A percentile compares a stretch with the other conserved stretches of the same genome.
Evolutionary conservation across 208 protist species (phyloP).

Genomic region (Acanthamoeba royreba): DNA sequence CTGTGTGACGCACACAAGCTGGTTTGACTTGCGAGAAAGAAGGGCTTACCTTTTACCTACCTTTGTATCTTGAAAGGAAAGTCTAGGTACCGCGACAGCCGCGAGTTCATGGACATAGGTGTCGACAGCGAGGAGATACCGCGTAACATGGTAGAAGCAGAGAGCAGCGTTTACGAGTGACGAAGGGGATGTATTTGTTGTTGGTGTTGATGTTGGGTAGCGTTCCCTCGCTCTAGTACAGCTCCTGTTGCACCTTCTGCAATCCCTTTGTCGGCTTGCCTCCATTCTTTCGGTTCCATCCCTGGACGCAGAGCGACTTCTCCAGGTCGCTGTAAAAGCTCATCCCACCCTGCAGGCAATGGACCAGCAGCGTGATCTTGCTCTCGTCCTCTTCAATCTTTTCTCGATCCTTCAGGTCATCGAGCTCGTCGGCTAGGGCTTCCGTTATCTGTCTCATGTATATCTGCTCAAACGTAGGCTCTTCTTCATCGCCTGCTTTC

Average conservation of each 20-base stretch:
- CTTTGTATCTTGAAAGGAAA: too few relatives aligned
- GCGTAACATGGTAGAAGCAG: neutral
- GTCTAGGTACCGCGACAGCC: too few relatives aligned
- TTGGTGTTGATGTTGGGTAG: neutral
- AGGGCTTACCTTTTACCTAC: too few relatives aligned
- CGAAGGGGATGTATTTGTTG: neutral
- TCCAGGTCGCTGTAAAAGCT: neutral
- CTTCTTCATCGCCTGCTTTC: too few relatives aligned
- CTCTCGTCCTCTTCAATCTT: neutral
- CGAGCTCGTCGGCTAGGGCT: constrained; percentile 11
- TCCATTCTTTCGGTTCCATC: neutral
- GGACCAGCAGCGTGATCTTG: constrained; percentile 26
- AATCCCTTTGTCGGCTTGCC: neutral
- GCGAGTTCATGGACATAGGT: neutral
- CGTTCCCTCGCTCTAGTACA: neutral
- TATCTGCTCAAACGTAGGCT: neutral
- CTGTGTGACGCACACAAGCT: neutral
- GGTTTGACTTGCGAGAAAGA: neutral
- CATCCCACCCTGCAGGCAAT: constrained; percentile 13
- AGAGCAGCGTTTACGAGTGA: neutral
- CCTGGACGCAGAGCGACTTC: neutral
- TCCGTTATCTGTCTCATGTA: constrained; percentile 21
- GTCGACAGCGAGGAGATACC: neutral
- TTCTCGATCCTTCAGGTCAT: constrained; percentile 11
- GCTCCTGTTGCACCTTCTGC: neutral